Evolutionary conservation across 1,139 yeast genomes (phyloP), one percentile per base, ranked within the genome.

Genomic region (Lodderomyces jiufengensis): DNA sequence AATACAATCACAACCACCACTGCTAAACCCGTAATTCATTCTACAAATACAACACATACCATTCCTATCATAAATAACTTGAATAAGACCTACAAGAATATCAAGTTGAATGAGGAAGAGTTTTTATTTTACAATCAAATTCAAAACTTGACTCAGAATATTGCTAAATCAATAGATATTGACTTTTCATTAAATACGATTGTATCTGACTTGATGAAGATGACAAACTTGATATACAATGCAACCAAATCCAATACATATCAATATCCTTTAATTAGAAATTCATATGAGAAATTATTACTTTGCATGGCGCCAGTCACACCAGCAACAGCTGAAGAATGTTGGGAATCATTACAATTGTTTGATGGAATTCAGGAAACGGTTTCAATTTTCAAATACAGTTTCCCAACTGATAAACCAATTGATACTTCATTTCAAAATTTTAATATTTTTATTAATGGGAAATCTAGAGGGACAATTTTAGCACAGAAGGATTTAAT

Each of bases 141-240:
- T 0, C 84, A 79, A 47, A 52, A 46, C n/a, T 67, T 70, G 33
- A 51, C 82, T 15, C 54, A 53, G 18, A 64, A 72, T 5, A 69
- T 86, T 9, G 73, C 83, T 8, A 66, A 63, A 3, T 76, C 95
- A 0, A 73, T 86, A 37, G 78, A 71, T 24, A 66, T 63, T 1
- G 72, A 76, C 1, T 60, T 84, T 29, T 71, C 92, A 0, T 66
- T 90, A 54, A 92, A 92, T 56, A 90, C 97, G 0, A 78, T 87
- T 5, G 75, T 92, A 22, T 85, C 97, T 0, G 95, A 87, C 52
- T 83, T 80, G 52, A 92, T 88, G 96, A 92, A 88, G 50, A 59
- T 83, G 36, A 83, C 95, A 1, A 81, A 81, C 46, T 48, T 68
- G 1, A 52, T 88, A 8, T 51, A 59, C 2, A 50, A 56, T 10